phyloP scores from a whole-genome alignment of 2,329 filamentous ascomycete genomes.

The Eutypa lata region DNA sequence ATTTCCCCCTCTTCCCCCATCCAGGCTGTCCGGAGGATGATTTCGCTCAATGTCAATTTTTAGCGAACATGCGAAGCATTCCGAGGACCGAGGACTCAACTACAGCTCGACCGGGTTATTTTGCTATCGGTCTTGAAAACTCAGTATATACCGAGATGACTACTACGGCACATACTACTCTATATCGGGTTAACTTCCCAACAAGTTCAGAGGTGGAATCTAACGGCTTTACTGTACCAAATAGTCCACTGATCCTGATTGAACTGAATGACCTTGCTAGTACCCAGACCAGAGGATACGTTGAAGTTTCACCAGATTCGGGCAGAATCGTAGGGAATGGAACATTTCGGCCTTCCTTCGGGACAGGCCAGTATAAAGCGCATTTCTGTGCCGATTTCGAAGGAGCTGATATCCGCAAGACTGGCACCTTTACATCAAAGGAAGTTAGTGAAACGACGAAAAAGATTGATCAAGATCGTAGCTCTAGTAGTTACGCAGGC shows the following conservation, averaged over 20 bases:
- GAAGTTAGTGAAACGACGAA: constrained; percentile 33
- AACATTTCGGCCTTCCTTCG: constrained; percentile 59
- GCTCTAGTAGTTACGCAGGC: constrained; percentile 41
- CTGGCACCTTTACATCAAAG: constrained; percentile 54
- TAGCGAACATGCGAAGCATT: constrained; percentile 42
- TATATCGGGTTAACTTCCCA: constrained; percentile 59
- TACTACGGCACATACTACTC: constrained; percentile 52
- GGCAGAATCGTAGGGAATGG: constrained; percentile 59
- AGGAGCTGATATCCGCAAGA: constrained; percentile 50
- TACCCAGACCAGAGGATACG: constrained; percentile 46
- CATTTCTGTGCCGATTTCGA: constrained; percentile 62
- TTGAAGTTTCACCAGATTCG: constrained; percentile 46
- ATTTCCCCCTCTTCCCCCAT: constrained; percentile 52
- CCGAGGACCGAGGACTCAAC: constrained; percentile 48
- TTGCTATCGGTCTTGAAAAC: constrained; percentile 54
- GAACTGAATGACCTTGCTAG: constrained; percentile 57
- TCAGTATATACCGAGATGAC: constrained; percentile 61
- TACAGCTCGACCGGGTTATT: constrained; percentile 57
- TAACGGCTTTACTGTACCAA: constrained; percentile 26
- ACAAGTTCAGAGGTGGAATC: constrained; percentile 23
- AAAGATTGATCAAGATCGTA: constrained; percentile 26
- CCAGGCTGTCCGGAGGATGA: constrained; percentile 46
- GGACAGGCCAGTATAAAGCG: constrained; percentile 52
- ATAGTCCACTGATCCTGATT: constrained; percentile 55
- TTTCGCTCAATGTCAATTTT: constrained; percentile 48